These are phyloP conservation scores for Penicillium sclerotiorum DNA, from an alignment of 2,329 filamentous ascomycete genomes.

Conservation along the genomic window DNA sequence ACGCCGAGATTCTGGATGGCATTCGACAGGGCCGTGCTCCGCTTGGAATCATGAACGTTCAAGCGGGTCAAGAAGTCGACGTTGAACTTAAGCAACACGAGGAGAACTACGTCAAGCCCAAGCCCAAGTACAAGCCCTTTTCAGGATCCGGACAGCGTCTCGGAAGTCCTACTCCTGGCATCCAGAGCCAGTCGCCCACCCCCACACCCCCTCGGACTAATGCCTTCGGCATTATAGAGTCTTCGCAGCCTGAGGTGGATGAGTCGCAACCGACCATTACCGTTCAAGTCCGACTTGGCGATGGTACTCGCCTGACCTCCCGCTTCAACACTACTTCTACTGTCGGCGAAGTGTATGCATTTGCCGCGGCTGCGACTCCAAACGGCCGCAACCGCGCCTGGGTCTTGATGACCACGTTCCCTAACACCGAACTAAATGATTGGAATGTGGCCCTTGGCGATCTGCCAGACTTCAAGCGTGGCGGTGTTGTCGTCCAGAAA, in stretches of 20 bases:
- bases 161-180: constrained; percentile 64
- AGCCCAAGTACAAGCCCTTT: constrained; percentile 67
- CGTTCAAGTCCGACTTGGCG: constrained; percentile 64
- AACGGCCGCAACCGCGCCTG: constrained; percentile 54
- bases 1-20: constrained; percentile 62
- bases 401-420: constrained; percentile 68
- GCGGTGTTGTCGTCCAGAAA: constrained; percentile 55
- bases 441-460: constrained; percentile 51
- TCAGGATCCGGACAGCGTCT: constrained; percentile 62
- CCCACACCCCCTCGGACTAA: constrained; percentile 23
- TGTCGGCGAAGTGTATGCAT: constrained; percentile 65
- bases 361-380: constrained; percentile 58
- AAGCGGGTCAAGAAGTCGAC: constrained; percentile 65
- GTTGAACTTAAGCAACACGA: constrained; percentile 67
- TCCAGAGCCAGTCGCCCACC: constrained; percentile 40
- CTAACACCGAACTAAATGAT: constrained; percentile 63
- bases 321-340: constrained; percentile 68
- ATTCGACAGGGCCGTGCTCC: constrained; percentile 67
- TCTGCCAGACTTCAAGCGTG: constrained; percentile 53
- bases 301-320: constrained; percentile 62
- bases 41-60: constrained; percentile 64
- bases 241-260: constrained; percentile 54
- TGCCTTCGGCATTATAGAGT: constrained; percentile 3
- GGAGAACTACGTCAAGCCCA: constrained; percentile 64
- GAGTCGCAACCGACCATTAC: constrained; percentile 60